These are phyloP conservation scores for Paramecium pentaurelia DNA, from an alignment of 73 alveolate species.

Conservation along the genomic window DNA sequence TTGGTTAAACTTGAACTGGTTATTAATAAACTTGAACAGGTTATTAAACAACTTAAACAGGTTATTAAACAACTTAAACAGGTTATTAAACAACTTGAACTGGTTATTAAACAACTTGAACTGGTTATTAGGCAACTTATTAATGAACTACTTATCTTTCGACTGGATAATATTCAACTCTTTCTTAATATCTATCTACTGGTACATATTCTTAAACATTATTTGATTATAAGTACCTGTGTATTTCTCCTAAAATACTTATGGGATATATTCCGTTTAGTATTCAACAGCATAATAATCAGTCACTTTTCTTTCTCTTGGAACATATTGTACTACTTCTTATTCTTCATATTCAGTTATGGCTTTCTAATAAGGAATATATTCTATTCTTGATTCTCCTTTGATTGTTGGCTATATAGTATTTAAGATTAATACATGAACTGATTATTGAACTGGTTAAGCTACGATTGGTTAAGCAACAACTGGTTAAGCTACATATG, in stretches of 20 bases:
- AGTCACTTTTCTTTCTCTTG: conserved; percentile 56
- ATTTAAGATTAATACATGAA: not conserved
- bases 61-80: not conserved
- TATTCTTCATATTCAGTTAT: conserved; percentile 52
- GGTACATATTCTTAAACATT: not conserved
- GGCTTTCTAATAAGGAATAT: conserved; percentile 49
- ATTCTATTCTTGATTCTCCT: conserved; percentile 63
- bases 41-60: not conserved
- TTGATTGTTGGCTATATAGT: not conserved
- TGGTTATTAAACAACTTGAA: not conserved
- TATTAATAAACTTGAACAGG: not conserved
- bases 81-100: not conserved
- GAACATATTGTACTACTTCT: conserved; percentile 54
- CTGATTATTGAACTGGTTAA: not conserved
- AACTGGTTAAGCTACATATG: not conserved
- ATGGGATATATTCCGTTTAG: conserved; percentile 51
- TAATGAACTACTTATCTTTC: conserved; percentile 29
- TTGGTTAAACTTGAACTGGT: not conserved
- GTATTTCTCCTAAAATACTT: conserved; percentile 53
- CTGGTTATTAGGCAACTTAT: not conserved
- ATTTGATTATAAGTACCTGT: not conserved
- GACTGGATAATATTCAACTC: conserved; percentile 45
- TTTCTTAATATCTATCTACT: conserved; percentile 36
- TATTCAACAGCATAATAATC: conserved; percentile 60
- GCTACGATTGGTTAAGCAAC: not conserved